A percentile compares a stretch with the other conserved stretches of the same genome.
Evolutionary conservation across 345 rosid species (phyloP).

Genomic region (Populus davidiana): DNA sequence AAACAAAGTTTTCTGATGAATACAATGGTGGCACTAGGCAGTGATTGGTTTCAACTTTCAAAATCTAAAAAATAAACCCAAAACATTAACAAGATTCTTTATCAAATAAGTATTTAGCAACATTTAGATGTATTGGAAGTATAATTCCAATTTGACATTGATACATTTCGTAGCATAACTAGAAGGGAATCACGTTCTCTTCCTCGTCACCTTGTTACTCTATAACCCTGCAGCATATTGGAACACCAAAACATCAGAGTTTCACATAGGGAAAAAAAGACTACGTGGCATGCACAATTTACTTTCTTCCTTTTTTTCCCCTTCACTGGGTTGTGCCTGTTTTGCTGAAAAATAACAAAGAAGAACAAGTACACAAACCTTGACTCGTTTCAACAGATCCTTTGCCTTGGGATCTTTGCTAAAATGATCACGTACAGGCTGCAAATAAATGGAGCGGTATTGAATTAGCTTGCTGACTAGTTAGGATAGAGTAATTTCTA

Average conservation of each 20-base stretch:
- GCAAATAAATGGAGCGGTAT: slow-evolving; percentile 5
- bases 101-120: not conserved
- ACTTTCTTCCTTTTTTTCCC: not conserved
- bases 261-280: too few species aligned
- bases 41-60: not conserved
- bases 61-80: not conserved
- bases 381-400: slow-evolving; percentile 66
- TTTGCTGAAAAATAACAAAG: not conserved
- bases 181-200: not conserved
- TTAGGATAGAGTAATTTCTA: not conserved
- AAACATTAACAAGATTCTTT: not conserved
- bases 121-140: not conserved
- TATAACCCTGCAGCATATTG: slow-evolving; percentile 52
- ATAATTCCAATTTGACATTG: not conserved
- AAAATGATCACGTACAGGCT: slow-evolving; percentile 91
- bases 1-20: not conserved
- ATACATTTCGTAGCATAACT: too few species aligned
- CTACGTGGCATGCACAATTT: not conserved
- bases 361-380: slow-evolving; percentile 44
- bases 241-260: not conserved
- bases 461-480: not conserved
- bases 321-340: not conserved
- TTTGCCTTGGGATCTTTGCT: slow-evolving; percentile 50
- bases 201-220: slow-evolving; percentile 44
- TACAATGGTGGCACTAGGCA: not conserved